Base-by-base conservation (phyloP, 2,329 filamentous ascomycete genomes). In the Colletotrichum sp. region DNA sequence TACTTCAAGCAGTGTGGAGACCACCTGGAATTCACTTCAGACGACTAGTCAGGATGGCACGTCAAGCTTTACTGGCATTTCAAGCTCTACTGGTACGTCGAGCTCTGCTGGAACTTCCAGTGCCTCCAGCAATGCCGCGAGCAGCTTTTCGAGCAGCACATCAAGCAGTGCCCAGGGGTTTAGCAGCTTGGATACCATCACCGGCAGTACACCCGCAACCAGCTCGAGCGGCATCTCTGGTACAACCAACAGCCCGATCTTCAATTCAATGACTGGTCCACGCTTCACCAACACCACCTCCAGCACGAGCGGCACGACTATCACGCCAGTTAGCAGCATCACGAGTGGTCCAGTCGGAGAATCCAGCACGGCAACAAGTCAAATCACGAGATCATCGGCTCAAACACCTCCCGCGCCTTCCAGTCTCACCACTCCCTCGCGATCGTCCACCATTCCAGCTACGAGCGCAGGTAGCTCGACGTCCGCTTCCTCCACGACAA, bases 361-460 rank as follows among this genome's bases (percentile, higher is more conserved):
- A 10, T 48, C 18, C 39, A 48, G 18, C 39, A 48, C 18, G 18
- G 39, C 18, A n/a, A 48, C 39, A 48, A 48, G 39, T 12, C 18
- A n/a, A 22, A 48, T 10, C 18, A 48, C 39, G 6, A 48, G 39
- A 0, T n/a, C 44, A 52, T 22, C 44, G 3, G 44, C n/a, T 24
- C 44, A 13, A 12, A 8, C n/a, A 24, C 6, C n/a, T 13, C n/a
- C 44, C 44, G 0, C n/a, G 44, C 44, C 0, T 0, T 13, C 44
- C 10, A 13, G 44, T 24, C n/a, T 5, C 6, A 24, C 6, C 10
- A 22, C 10, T 13, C 0, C n/a, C 10, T 52, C n/a, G 0, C n/a
- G 0, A 52, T 13, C 44, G 0, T 3, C 44, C n/a, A 13, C n/a
- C 44, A 22, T 52, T 0, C n/a, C n/a, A 24, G 10, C 1, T 22